Conservation (phyloP, 1,284 basidiomycete species). For the Neonothopanus nambi region DNA sequence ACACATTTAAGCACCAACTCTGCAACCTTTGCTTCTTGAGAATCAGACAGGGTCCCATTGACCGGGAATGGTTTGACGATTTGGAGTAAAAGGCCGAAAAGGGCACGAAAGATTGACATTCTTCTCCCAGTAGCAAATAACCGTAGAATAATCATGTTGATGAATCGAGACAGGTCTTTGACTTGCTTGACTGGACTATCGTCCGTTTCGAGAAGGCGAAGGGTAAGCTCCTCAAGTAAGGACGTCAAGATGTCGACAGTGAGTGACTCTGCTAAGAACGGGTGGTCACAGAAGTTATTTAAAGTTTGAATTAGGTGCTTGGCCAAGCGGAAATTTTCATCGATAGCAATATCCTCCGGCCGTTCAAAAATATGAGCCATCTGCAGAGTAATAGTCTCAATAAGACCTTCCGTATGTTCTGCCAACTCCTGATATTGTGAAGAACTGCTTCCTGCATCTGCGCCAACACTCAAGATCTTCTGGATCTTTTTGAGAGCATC, state of each 20-base stretch:
- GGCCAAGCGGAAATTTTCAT: slow-evolving; percentile 85
- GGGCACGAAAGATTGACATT: slow-evolving; percentile 84
- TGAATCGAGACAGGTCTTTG: slow-evolving; percentile 90
- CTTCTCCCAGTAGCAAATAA: slow-evolving; percentile 90
- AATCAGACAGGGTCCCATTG: slow-evolving; percentile 65
- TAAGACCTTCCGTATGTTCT: slow-evolving; percentile 82
- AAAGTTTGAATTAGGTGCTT: slow-evolving; percentile 96
- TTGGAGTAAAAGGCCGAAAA: slow-evolving; percentile 84
- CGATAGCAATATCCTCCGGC: slow-evolving; percentile 68
- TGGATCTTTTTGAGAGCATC: slow-evolving; percentile 93
- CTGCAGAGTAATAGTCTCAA: slow-evolving; percentile 86
- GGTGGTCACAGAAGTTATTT: slow-evolving; percentile 88
- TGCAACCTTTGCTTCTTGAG: slow-evolving; percentile 87
- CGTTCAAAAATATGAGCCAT: slow-evolving; percentile 88
- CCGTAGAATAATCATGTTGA: slow-evolving; percentile 97
- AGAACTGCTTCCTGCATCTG: slow-evolving; percentile 69
- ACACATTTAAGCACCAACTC: slow-evolving; percentile 98
- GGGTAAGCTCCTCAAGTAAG: slow-evolving; percentile 84
- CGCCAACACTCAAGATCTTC: slow-evolving; percentile 72
- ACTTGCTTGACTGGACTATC: slow-evolving; percentile 75
- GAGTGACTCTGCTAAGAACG: slow-evolving; percentile 77
- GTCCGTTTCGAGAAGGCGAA: slow-evolving; percentile 89
- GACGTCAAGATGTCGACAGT: slow-evolving; percentile 79
- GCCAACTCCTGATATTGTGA: slow-evolving; percentile 75
- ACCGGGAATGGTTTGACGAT: slow-evolving; percentile 86